A percentile compares a stretch with the other conserved stretches of the same genome.
Evolutionary conservation across 257 asterid species (phyloP).

Genomic region (Nicotiana undulata): DNA sequence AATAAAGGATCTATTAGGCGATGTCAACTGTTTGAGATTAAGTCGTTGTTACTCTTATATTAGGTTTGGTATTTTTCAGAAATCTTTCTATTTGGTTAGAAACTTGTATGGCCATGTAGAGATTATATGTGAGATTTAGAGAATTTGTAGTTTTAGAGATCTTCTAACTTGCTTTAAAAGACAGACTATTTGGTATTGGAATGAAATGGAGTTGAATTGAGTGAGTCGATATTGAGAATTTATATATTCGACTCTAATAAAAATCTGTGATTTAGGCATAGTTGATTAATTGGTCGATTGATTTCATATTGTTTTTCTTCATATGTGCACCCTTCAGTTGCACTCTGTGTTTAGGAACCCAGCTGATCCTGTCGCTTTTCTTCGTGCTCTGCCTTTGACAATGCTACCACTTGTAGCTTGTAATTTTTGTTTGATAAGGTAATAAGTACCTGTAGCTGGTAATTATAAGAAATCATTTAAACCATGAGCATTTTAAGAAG

Average conservation of each 20-base stretch:
- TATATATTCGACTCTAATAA: not conserved
- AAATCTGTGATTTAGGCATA: not conserved
- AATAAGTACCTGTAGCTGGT: not conserved
- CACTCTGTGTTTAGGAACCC: not conserved
- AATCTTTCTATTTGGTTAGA: not conserved
- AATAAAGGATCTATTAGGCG: not conserved
- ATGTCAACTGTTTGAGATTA: not conserved
- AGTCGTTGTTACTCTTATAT: not conserved
- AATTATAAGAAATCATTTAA: not conserved
- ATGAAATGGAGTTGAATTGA: not conserved
- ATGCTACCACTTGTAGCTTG: not conserved
- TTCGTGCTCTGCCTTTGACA: not conserved
- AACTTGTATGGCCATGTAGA: not conserved
- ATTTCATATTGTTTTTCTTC: not conserved
- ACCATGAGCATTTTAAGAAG: not conserved
- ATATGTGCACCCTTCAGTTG: not conserved
- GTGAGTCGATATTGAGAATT: not conserved
- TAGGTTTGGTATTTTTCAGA: not conserved
- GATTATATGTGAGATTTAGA: not conserved
- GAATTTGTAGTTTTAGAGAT: not conserved
- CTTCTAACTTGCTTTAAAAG: not conserved
- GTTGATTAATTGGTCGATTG: not conserved
- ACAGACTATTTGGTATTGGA: not conserved
- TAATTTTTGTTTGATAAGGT: not conserved
- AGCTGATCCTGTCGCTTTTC: not conserved